Evolutionary conservation across 164 flowering plant genomes (phyloP).

Genomic region (Chimonanthus salicifolius): DNA sequence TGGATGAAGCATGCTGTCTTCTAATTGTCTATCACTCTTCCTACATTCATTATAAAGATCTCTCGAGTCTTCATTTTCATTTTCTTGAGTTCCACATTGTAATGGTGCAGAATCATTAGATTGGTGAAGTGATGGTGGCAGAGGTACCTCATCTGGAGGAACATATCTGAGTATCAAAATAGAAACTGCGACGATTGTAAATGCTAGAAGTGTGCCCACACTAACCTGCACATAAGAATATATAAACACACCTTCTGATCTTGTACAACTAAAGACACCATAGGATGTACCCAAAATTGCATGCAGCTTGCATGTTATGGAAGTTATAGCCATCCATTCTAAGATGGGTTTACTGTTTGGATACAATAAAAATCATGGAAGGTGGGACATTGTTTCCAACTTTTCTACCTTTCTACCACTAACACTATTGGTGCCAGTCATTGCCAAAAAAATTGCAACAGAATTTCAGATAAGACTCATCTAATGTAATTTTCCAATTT

Average conservation of each 20-base stretch:
- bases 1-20: not conserved
- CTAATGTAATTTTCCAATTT: not conserved
- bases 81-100: conserved; percentile 22
- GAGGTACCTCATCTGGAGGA: conserved; percentile 88
- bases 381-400: not conserved
- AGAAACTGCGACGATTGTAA: conserved; percentile 87
- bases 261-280: not conserved
- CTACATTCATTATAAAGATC: conserved; percentile 4
- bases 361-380: not conserved
- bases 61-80: conserved; percentile 16
- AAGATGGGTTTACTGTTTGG: not conserved
- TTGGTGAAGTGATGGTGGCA: conserved; percentile 73
- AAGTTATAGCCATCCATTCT: not conserved
- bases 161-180: conserved; percentile 87
- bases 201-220: conserved; percentile 95
- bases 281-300: not conserved
- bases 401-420: not conserved
- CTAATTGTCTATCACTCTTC: not conserved
- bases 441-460: too few species aligned
- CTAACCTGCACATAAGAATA: conserved; percentile 39
- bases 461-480: not conserved
- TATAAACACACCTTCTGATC: not conserved
- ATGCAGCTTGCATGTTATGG: not conserved
- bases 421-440: not conserved
- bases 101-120: conserved; percentile 56